Conservation (phyloP, 1,284 basidiomycete genomes). For the Tremellales sp. region DNA sequence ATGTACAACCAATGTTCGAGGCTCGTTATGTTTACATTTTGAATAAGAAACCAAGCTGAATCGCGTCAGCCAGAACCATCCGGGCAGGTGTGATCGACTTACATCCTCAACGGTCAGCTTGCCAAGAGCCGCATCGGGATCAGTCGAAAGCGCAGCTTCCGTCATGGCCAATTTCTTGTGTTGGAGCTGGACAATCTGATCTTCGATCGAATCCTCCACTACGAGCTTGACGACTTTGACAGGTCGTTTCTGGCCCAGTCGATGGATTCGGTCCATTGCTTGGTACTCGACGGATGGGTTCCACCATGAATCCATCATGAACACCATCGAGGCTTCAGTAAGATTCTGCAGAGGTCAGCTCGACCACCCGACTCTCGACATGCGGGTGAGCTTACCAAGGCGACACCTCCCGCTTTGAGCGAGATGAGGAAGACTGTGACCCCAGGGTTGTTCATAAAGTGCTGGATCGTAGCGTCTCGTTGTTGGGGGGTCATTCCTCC, state of each 20-base stretch:
- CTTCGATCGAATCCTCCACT: slow-evolving; percentile 94
- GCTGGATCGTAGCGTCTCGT: slow-evolving; percentile 87
- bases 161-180: slow-evolving; percentile 56
- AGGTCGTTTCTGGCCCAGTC: slow-evolving; percentile 82
- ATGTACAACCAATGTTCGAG: too few species aligned
- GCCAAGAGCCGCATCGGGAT: slow-evolving; percentile 64
- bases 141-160: slow-evolving; percentile 30
- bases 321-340: slow-evolving; percentile 90
- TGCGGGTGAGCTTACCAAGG: slow-evolving; percentile 41
- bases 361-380: slow-evolving; percentile 4
- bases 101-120: slow-evolving; percentile 83
- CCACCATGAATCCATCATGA: slow-evolving; percentile 61
- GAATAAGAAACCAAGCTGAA: slow-evolving; percentile 69
- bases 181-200: slow-evolving; percentile 72
- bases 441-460: slow-evolving; percentile 91
- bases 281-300: slow-evolving; percentile 62
- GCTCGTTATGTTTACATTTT: slow-evolving; percentile 51
- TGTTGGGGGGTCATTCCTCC: slow-evolving; percentile 97
- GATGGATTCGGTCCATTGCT: slow-evolving; percentile 88
- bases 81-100: slow-evolving; percentile 45
- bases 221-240: slow-evolving; percentile 91
- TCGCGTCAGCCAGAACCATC: slow-evolving; percentile 1
- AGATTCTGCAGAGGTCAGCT: slow-evolving; percentile 62
- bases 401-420: slow-evolving; percentile 94
- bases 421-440: slow-evolving; percentile 94